phyloP scores from a whole-genome alignment of 2,329 filamentous ascomycete genomes.

The Fusarium drepaniforme region DNA sequence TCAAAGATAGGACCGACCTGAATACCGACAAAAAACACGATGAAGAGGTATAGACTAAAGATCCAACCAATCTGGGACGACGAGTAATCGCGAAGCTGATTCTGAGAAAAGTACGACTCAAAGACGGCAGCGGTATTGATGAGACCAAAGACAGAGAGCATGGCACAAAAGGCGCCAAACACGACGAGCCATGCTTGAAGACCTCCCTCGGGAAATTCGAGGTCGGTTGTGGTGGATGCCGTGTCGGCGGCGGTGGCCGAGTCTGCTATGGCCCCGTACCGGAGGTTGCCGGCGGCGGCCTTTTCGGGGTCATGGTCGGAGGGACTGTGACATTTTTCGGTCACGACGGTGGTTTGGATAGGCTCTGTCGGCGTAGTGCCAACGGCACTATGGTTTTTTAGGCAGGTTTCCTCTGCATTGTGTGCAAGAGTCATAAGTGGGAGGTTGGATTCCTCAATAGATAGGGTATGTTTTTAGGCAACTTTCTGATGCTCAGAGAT shows the following conservation, averaged over 20 bases:
- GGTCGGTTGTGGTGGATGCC: neutral
- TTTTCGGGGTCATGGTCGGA: constrained; percentile 19
- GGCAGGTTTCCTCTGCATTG: constrained; percentile 49
- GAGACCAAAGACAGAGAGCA: constrained; percentile 74
- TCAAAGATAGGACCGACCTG: constrained; percentile 89
- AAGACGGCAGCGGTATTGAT: constrained; percentile 70
- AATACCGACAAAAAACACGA: constrained; percentile 85
- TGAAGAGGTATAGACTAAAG: constrained; percentile 83
- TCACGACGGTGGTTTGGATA: constrained; percentile 6
- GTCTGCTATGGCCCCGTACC: constrained; percentile 20
- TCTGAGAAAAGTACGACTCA: constrained; percentile 78
- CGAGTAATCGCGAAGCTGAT: constrained; percentile 78
- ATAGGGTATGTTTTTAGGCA: neutral
- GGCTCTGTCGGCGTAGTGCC: constrained; percentile 14
- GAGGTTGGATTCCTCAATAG: constrained; percentile 4
- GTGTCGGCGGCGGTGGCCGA: neutral
- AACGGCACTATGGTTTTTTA: constrained; percentile 41
- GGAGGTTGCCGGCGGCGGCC: constrained; percentile 1
- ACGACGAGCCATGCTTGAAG: constrained; percentile 77
- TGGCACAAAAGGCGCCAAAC: constrained; percentile 75
- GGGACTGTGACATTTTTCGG: neutral
- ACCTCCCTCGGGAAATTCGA: constrained; percentile 68
- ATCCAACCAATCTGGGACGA: constrained; percentile 86
- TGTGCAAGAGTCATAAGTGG: constrained; percentile 27
- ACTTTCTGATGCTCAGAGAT: neutral